Conservation (phyloP, 2,329 filamentous ascomycete species). For the Botrytis sinoallii region DNA sequence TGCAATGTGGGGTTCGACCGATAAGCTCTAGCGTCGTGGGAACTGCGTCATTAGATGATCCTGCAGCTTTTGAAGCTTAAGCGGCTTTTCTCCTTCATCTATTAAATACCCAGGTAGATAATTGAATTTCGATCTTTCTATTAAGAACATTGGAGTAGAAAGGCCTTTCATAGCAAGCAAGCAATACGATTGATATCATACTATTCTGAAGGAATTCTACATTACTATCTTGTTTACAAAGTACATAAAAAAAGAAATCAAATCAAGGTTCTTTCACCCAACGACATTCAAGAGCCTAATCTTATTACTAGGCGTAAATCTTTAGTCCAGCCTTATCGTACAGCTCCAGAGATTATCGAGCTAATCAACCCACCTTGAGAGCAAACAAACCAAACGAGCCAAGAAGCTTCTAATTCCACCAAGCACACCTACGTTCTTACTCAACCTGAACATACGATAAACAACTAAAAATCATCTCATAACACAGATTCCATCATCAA, state of each 20-base stretch:
- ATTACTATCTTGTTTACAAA: no score
- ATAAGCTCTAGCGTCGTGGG: neutral
- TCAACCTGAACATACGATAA: neutral
- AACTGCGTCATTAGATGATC: slow-evolving; percentile 8
- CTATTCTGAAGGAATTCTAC: no score
- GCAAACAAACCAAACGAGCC: neutral
- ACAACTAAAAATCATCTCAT: neutral
- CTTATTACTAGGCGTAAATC: neutral
- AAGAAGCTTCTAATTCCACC: neutral
- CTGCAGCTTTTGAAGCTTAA: neutral
- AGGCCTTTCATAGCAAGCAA: neutral
- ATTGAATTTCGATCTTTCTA: neutral
- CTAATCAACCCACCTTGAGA: neutral
- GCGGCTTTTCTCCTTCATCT: neutral
- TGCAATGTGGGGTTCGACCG: neutral
- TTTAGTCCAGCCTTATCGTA: slow-evolving; percentile 7
- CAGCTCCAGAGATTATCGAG: neutral
- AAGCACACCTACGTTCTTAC: neutral
- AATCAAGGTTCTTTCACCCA: neutral
- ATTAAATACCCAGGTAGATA: neutral
- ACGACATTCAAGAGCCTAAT: neutral
- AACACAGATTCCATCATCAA: neutral
- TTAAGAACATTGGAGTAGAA: neutral
- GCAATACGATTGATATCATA: neutral
- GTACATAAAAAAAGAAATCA: neutral